Base-by-base conservation (phyloP, 179 eudicot species). In the Patellifolia procumbens region DNA sequence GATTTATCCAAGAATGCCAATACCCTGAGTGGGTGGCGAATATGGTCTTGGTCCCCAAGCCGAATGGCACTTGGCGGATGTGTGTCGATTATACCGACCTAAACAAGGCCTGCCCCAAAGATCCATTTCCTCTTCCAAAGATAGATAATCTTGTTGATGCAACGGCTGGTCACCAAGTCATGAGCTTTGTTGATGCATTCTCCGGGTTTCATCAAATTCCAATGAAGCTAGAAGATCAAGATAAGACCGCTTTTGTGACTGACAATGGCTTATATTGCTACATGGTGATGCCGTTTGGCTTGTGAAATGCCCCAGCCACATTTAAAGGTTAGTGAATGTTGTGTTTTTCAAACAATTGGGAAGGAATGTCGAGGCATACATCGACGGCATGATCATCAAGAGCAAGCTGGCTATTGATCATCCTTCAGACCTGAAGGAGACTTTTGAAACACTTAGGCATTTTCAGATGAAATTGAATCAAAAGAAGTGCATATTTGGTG, bases 201-300 rank as follows among this genome's bases (percentile, higher is more conserved):
- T 76, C 61, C 0, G 66, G 79, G 0, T 67, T 67, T 12, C 66
- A 76, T 28, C 79, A 76, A n/a, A 39, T 73, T 0, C 31, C 53
- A 10, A 4, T 74, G 0, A 5, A 10, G n/a, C 2, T 0, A 0
- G 8, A 53, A 3, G 73, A 53, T 20, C 28, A 49, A 3, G 62
- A 68, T 12, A 68, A 42, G 28, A 68, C 45, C 0, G 20, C 71
- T 0, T 75, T 64, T 34, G n/a, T 63, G 0, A 51, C 7, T 1
- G 72, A 48, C 1, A 9, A 2, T 32, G 72, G 63, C 1, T 12
- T 61, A 5, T 75, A 31, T 16, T 51, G 71, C 52, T 75, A 64
- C 24, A 32, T 5, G 1, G 71, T 75, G 7, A 64, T 48, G 35
- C n/a, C 55, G 0, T 75, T 75, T 4, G 65, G 53, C 1, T 34